phyloP scores from a whole-genome alignment of 2,329 filamentous ascomycete species.

The Emydomyces testavorans region DNA sequence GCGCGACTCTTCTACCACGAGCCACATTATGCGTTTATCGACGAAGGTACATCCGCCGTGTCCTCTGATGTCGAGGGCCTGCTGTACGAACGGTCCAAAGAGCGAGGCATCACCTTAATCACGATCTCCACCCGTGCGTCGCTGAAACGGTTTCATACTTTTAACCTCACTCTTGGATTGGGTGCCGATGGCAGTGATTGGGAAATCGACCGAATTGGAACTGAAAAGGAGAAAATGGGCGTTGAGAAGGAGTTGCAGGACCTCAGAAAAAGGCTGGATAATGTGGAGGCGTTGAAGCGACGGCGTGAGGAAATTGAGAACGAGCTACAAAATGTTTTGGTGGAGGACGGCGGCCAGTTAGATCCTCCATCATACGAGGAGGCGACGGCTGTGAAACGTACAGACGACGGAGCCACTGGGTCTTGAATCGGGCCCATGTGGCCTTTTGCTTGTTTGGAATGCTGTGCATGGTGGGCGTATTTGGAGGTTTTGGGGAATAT shows the following conservation, averaged over 20 bases:
- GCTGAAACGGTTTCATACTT: conserved; percentile 90
- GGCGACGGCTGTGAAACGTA: conserved; percentile 9
- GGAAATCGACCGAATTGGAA: conserved; percentile 89
- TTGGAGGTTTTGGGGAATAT: too few relatives aligned
- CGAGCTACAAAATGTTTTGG: conserved; percentile 59
- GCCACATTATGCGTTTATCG: conserved; percentile 84
- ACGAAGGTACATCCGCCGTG: conserved; percentile 90
- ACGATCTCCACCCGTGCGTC: conserved; percentile 92
- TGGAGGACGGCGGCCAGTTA: conserved; percentile 35
- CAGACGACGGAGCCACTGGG: conserved; percentile 3
- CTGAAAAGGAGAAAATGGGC: conserved; percentile 80
- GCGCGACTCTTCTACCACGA: conserved; percentile 88
- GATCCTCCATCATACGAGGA: conserved; percentile 28
- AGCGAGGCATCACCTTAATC: conserved; percentile 85
- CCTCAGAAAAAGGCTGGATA: conserved; percentile 63
- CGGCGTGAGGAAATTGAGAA: conserved; percentile 68
- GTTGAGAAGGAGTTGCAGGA: conserved; percentile 86
- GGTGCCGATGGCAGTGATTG: conserved; percentile 75
- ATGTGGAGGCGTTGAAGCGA: conserved; percentile 74
- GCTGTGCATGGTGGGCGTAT: too few relatives aligned
- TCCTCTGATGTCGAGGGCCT: conserved; percentile 89
- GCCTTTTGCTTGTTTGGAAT: too few relatives aligned
- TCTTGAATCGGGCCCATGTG: background rate
- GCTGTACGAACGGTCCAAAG: conserved; percentile 85
- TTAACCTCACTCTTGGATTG: conserved; percentile 71